Percentiles rank a stretch among this genome's conserved stretches.
phyloP scores from a whole-genome alignment of 106 monocot species.

The Dendrobium nobile region DNA sequence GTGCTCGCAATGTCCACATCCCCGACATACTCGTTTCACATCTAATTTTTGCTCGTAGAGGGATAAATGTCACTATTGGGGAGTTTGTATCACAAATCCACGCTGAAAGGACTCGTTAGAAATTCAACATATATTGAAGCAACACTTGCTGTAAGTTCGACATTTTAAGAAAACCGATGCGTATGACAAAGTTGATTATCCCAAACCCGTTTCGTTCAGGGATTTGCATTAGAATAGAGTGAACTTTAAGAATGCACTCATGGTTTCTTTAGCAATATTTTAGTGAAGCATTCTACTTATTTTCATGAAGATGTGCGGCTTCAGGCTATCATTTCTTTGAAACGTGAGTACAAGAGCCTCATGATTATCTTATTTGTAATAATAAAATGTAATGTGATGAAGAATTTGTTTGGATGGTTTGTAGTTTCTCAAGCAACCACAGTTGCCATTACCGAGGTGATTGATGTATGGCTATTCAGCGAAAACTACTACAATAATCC shows the following conservation, averaged over 20 bases:
- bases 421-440: no score
- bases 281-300: constrained; percentile 71
- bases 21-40: no score
- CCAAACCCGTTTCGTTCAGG: constrained; percentile 31
- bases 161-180: background rate
- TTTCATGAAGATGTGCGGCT: constrained; percentile 99
- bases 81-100: no score
- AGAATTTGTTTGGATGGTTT: background rate
- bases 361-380: background rate
- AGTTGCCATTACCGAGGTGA: no score
- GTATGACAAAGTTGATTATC: background rate
- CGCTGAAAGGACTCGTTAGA: no score
- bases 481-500: no score
- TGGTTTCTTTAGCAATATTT: constrained; percentile 96
- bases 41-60: no score
- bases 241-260: constrained; percentile 96
- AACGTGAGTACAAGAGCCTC: constrained; percentile 37
- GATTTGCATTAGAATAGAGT: constrained; percentile 81
- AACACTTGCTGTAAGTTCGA: constrained; percentile 54
- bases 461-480: no score
- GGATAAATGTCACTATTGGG: no score
- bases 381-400: background rate
- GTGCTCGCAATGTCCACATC: no score
- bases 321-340: constrained; percentile 83
- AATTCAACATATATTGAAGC: constrained; percentile 62